Evolutionary conservation across 176 grass and related monocot genomes (phyloP).

Genomic region (Rhipidocladum racemiflorum): DNA sequence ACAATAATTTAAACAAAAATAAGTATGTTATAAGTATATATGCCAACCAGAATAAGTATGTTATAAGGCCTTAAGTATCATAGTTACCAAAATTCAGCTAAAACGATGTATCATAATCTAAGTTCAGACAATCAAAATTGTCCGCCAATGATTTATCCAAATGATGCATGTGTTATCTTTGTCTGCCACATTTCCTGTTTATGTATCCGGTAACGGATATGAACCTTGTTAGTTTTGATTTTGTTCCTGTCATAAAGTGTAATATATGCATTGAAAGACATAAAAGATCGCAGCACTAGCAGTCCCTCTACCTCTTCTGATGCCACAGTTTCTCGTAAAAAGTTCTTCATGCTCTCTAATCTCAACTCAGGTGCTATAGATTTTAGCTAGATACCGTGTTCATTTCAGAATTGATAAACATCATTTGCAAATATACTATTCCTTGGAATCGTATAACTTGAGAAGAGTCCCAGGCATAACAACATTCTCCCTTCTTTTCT

Average conservation of each 20-base stretch:
- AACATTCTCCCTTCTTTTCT: not conserved
- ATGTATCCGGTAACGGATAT: not conserved
- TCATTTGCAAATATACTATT: not conserved
- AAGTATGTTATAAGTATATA: too few species aligned
- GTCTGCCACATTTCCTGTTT: not conserved
- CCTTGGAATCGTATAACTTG: not conserved
- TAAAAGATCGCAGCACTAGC: not conserved
- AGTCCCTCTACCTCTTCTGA: not conserved
- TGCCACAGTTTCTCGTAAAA: not conserved
- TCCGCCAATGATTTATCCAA: not conserved
- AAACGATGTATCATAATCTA: not conserved
- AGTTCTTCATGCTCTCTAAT: not conserved
- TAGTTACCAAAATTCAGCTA: not conserved
- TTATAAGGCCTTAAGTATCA: not conserved
- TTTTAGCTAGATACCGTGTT: not conserved
- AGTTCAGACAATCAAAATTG: not conserved
- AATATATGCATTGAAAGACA: not conserved
- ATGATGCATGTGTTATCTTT: not conserved
- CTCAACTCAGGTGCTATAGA: too few species aligned
- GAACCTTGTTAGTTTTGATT: not conserved
- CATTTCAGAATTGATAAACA: not conserved
- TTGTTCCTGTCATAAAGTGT: not conserved
- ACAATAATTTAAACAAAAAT: not conserved
- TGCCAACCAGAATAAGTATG: too few species aligned
- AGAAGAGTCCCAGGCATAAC: not conserved